Evolutionary conservation across 2,329 filamentous ascomycete genomes (phyloP).

Genomic region (Dryadomyces quercivorus): DNA sequence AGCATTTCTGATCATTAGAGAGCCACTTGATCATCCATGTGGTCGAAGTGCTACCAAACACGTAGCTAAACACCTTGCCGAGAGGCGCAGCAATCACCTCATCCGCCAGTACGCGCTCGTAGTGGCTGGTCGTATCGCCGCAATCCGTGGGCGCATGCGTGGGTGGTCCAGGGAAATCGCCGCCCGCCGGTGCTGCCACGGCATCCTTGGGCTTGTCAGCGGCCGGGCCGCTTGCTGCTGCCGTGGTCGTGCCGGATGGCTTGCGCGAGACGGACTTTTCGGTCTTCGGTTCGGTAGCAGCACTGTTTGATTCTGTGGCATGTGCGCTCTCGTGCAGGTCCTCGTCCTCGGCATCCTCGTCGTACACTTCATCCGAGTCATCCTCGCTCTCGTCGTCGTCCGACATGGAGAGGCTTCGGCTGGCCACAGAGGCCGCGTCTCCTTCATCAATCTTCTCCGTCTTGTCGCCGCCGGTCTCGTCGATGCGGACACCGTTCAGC

Average conservation of each 20-base stretch:
- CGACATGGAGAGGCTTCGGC: constrained; percentile 42
- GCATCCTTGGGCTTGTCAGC: constrained; percentile 39
- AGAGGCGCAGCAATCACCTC: constrained; percentile 77
- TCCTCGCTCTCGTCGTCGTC: constrained; percentile 60
- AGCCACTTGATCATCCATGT: constrained; percentile 82
- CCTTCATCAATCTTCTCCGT: constrained; percentile 65
- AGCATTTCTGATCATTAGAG: constrained; percentile 74
- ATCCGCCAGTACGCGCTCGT: constrained; percentile 74
- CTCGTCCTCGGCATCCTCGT: constrained; percentile 65
- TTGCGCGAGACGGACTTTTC: constrained; percentile 61
- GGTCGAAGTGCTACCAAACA: constrained; percentile 73
- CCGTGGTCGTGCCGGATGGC: constrained; percentile 43
- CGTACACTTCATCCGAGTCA: constrained; percentile 67
- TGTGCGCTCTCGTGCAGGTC: constrained; percentile 32
- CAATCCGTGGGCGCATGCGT: constrained; percentile 79
- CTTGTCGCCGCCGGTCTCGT: constrained; percentile 76
- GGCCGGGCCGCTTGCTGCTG: constrained; percentile 28
- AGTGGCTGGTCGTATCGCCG: constrained; percentile 65
- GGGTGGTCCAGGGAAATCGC: constrained; percentile 73
- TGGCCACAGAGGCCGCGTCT: constrained; percentile 32
- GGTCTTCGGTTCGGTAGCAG: constrained; percentile 36
- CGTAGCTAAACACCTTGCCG: constrained; percentile 78
- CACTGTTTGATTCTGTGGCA: constrained; percentile 26
- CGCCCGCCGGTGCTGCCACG: constrained; percentile 22
- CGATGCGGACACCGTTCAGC: constrained; percentile 74